Evolutionary conservation across 345 rosid species (phyloP), one percentile per base, ranked within the genome.

Genomic region (Noccaea caerulescens): DNA sequence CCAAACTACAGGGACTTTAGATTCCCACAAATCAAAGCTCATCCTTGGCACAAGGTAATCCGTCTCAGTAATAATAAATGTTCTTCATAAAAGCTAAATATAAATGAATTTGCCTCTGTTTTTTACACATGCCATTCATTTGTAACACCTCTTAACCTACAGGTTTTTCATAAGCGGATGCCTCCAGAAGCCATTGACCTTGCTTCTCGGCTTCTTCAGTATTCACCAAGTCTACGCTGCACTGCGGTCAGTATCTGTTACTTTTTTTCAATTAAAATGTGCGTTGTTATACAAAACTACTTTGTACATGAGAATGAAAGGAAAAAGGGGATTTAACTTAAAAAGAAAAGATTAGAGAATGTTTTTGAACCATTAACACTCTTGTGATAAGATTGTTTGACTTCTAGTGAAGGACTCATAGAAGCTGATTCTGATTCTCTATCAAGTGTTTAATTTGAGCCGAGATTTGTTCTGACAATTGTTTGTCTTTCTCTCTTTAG

Each of bases 171-270:
- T 74, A 84, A 87, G 62, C 78, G 88, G 53, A 87, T 87, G 93
- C 96, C 96, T 78, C 91, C 93, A 27, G 93, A 89, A 83, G 96
- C 96, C 23, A 83, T 89, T 64, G 96, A 89, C 76, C 96, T 89
- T 27, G 84, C 87, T 13, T 89, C 96, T 56, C 82, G 90, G 71
- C 86, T 89, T 63, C 85, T 89, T 54, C 96, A 89, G 64, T 89
- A 89, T 71, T 87, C 96, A 43, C 96, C 96, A 1, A 89, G 88
- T 66, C 88, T 86, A 60, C 91, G 93, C 55, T 86, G 88, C 66
- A 83, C 93, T 25, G 91, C 91, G 10, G 95, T 88, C 50, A 85
- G 89, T 88, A 58, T 13, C 30, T 52, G 7, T 13, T 11, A 2
- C 2, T 20, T 11, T 10, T 20, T 18, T 49, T 6, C 2, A n/a